phyloP scores from a whole-genome alignment of 139 green algal genomes.

The Trebouxia sp. region DNA sequence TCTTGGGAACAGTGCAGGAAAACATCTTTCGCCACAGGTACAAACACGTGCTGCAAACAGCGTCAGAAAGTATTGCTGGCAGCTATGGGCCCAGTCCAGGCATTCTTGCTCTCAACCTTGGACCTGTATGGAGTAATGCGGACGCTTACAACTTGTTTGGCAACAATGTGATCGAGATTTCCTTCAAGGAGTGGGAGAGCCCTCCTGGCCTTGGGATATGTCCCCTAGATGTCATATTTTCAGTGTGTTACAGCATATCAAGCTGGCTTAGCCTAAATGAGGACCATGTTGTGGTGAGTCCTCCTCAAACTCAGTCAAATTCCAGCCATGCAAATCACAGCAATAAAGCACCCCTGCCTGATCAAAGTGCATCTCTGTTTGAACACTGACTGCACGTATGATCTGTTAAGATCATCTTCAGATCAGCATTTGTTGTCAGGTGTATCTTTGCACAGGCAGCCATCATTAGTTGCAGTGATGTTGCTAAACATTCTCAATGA shows the following conservation, averaged over 20 bases:
- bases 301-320: too few relatives aligned
- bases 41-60: conserved; percentile 24
- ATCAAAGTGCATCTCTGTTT: too few relatives aligned
- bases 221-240: conserved; percentile 49
- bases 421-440: too few relatives aligned
- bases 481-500: too few relatives aligned
- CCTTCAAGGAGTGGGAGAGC: conserved; percentile 45
- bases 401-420: too few relatives aligned
- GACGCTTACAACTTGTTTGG: conserved; percentile 37
- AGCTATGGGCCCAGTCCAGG: not conserved
- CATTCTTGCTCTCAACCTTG: conserved; percentile 42
- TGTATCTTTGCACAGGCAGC: too few relatives aligned
- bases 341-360: too few relatives aligned
- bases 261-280: conserved; percentile 46
- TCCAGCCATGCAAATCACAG: too few relatives aligned
- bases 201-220: conserved; percentile 41
- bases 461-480: too few relatives aligned
- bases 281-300: conserved; percentile 43
- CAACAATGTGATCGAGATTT: conserved; percentile 43
- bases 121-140: conserved; percentile 29
- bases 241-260: conserved; percentile 42
- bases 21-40: conserved; percentile 30
- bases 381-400: too few relatives aligned
- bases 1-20: too few relatives aligned
- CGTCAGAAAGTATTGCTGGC: conserved; percentile 3